Conservation (phyloP, 2,329 filamentous ascomycete species). For the Pezicula rhizophila region DNA sequence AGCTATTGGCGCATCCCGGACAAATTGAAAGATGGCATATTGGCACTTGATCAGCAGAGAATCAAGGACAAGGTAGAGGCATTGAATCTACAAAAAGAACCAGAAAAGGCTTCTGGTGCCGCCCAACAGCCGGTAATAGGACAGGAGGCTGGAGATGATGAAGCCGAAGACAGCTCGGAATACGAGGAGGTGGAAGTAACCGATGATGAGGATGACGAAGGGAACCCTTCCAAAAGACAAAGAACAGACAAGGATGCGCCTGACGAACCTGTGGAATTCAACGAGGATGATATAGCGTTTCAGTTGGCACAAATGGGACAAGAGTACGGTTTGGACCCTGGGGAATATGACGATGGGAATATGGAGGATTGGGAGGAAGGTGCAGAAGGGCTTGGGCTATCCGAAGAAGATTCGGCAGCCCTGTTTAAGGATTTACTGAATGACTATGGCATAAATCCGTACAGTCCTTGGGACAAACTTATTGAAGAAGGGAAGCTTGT, state of each 20-base stretch:
- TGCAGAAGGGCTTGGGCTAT: conserved; percentile 62
- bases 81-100: conserved; percentile 22
- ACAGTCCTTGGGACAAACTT: conserved; percentile 84
- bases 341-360: conserved; percentile 65
- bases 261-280: conserved; percentile 65
- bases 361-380: conserved; percentile 63
- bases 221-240: conserved; percentile 44
- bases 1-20: conserved; percentile 95
- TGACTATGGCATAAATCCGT: conserved; percentile 78
- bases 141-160: conserved; percentile 24
- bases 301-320: conserved; percentile 86
- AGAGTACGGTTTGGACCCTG: conserved; percentile 73
- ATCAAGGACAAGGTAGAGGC: conserved; percentile 51
- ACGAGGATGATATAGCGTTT: conserved; percentile 89
- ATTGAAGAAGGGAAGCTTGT: conserved; percentile 77
- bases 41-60: conserved; percentile 66
- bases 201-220: conserved; percentile 44
- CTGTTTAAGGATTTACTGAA: conserved; percentile 83
- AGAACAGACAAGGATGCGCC: conserved; percentile 36
- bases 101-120: conserved; percentile 24
- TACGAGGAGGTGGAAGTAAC: conserved; percentile 50
- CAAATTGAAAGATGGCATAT: conserved; percentile 73
- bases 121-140: conserved; percentile 6
- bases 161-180: conserved; percentile 57
- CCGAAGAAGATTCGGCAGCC: conserved; percentile 67